Percentiles rank a stretch among this genome's conserved stretches.
Conservation (phyloP, 257 asterid genomes). For the Jacaranda copaia region DNA sequence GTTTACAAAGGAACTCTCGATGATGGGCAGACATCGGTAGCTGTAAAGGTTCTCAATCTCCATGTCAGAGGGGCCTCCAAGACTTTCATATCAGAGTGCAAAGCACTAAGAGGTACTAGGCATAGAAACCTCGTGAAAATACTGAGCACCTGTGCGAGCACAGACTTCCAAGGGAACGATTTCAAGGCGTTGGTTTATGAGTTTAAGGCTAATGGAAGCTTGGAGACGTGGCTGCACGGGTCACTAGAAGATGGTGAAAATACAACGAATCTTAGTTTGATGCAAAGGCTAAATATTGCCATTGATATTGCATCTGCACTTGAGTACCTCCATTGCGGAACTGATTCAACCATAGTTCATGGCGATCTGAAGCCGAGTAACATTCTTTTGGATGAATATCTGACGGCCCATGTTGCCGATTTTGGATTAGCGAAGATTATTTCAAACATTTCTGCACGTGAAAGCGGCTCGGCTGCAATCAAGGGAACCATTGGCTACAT, state of each 20-base stretch:
- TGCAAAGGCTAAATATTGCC: conserved; percentile 27
- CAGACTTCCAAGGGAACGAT: background rate
- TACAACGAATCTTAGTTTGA: too few relatives aligned
- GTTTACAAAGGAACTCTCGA: background rate
- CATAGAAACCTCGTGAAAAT: background rate
- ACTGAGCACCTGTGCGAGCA: background rate
- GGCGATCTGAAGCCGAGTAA: conserved; percentile 53
- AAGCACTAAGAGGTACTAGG: background rate
- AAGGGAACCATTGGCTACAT: conserved; percentile 44
- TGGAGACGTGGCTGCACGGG: background rate
- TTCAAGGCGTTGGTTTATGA: background rate
- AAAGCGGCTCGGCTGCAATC: conserved; percentile 34
- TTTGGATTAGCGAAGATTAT: conserved; percentile 49
- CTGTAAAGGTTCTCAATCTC: background rate
- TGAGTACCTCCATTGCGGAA: conserved; percentile 41
- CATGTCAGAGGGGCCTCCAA: background rate
- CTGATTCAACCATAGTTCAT: conserved; percentile 37
- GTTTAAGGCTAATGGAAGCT: background rate
- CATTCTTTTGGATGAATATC: conserved; percentile 41
- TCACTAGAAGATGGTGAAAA: too few relatives aligned
- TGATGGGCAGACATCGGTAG: background rate
- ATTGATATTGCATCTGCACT: conserved; percentile 43
- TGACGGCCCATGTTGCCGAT: conserved; percentile 49
- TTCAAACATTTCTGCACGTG: background rate
- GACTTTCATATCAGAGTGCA: background rate